Percentiles rank a stretch among this genome's conserved stretches.
Evolutionary conservation across 192 early-diverging fungal genomes (phyloP).

Genomic region (Thamnidium elegans): DNA sequence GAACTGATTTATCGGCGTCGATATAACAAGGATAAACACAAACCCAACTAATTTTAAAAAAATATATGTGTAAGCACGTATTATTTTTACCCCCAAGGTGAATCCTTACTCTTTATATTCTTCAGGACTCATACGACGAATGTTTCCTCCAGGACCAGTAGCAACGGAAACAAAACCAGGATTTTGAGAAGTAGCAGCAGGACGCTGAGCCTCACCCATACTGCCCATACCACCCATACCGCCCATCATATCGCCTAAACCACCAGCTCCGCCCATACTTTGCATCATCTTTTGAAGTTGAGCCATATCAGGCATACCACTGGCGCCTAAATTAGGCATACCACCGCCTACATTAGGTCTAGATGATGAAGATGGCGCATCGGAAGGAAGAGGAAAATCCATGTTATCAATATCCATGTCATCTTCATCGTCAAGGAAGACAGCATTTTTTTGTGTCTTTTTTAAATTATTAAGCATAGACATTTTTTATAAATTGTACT

Average conservation of each 20-base stretch:
- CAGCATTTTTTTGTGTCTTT: slow-evolving; percentile 37
- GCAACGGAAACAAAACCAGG: not conserved
- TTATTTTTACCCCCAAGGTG: not conserved
- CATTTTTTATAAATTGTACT: slow-evolving; percentile 11
- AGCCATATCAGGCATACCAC: slow-evolving; percentile 13
- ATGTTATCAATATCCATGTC: slow-evolving; percentile 53
- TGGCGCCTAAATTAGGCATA: not conserved
- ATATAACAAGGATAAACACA: slow-evolving; percentile 74
- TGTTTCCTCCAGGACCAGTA: slow-evolving; percentile 16
- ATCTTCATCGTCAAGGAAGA: slow-evolving; percentile 46
- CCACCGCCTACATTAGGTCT: not conserved
- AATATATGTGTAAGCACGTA: not conserved
- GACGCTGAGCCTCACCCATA: not conserved
- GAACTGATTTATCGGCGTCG: slow-evolving; percentile 55
- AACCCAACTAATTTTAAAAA: slow-evolving; percentile 52
- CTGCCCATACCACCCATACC: not conserved
- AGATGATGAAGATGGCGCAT: slow-evolving; percentile 17
- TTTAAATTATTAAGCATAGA: slow-evolving; percentile 45
- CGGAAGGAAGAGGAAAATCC: slow-evolving; percentile 47
- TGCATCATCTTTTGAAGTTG: slow-evolving; percentile 22
- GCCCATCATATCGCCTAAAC: slow-evolving; percentile 2
- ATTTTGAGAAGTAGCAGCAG: not conserved
- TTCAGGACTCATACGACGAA: slow-evolving; percentile 26
- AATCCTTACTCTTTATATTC: slow-evolving; percentile 32
- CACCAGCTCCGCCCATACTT: slow-evolving; percentile 1